Evolutionary conservation across 306 rosid species (phyloP).

Genomic region (Vigna radiata): DNA sequence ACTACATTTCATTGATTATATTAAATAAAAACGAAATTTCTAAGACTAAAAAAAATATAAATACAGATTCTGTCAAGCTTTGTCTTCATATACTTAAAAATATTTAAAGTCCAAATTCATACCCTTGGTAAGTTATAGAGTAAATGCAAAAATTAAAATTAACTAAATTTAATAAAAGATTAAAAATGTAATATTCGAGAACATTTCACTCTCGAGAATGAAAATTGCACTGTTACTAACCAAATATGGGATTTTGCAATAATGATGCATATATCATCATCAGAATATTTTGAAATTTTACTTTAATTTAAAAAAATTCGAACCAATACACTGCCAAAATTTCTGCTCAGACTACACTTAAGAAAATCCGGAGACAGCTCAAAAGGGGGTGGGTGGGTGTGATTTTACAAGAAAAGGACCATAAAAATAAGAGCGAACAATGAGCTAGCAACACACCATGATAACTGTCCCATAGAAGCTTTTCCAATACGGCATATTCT

Average conservation of each 20-base stretch:
- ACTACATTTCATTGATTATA: background rate
- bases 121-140: background rate
- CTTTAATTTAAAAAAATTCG: slow-evolving; percentile 25
- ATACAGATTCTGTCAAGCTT: background rate
- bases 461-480: slow-evolving; percentile 28
- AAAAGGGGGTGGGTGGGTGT: background rate
- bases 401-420: slow-evolving; percentile 36
- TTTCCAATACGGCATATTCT: slow-evolving; percentile 2
- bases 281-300: background rate
- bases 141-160: background rate
- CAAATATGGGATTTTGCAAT: background rate
- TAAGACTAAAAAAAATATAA: background rate
- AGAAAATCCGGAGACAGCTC: slow-evolving; percentile 31
- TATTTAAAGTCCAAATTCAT: background rate
- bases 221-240: background rate
- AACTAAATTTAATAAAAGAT: background rate
- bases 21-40: no score
- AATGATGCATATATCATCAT: background rate
- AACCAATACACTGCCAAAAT: slow-evolving; percentile 44
- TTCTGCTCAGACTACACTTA: slow-evolving; percentile 35
- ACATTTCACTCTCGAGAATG: background rate
- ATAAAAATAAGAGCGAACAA: slow-evolving; percentile 31
- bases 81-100: background rate
- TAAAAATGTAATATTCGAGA: background rate
- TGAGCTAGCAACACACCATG: slow-evolving; percentile 17